phyloP scores from a whole-genome alignment of 495 filamentous ascomycete genomes.

The Chaetomium tenue region DNA sequence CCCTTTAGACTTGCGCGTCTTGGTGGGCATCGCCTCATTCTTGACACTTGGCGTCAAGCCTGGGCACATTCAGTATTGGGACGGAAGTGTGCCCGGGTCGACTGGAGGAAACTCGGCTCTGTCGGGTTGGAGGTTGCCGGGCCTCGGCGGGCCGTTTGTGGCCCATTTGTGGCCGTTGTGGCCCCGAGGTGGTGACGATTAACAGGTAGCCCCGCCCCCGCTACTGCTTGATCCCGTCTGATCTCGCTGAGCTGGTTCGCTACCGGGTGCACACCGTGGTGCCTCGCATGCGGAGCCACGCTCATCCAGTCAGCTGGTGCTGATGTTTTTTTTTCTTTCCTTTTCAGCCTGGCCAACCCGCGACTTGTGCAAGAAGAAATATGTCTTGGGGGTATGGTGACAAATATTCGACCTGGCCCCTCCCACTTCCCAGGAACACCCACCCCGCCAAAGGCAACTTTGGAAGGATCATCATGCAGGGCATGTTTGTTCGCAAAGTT shows the following conservation, averaged over 20 bases:
- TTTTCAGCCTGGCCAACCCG: too few species aligned
- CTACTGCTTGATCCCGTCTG: neutral
- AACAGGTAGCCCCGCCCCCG: neutral
- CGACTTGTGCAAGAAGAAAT: neutral
- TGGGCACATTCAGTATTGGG: neutral
- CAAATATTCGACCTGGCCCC: neutral
- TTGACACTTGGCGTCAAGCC: slow-evolving; percentile 3
- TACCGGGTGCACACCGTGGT: neutral
- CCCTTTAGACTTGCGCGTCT: slow-evolving; percentile 8
- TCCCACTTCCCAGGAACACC: neutral
- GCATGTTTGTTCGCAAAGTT: neutral
- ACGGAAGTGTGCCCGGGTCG: neutral
- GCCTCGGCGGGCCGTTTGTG: neutral
- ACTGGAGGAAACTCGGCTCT: slow-evolving; percentile 12
- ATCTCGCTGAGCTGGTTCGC: neutral
- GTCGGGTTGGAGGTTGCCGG: neutral
- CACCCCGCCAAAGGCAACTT: neutral
- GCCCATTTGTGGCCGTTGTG: too few species aligned
- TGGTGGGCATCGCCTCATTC: slow-evolving; percentile 6
- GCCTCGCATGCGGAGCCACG: slow-evolving; percentile 7
- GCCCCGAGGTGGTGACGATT: neutral
- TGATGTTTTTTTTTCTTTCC: neutral
- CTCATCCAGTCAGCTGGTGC: slow-evolving; percentile 6
- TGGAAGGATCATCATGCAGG: neutral
- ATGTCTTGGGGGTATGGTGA: neutral